Evolutionary conservation across 1,284 basidiomycete genomes (phyloP).

Genomic region (Dichomitus squalens): DNA sequence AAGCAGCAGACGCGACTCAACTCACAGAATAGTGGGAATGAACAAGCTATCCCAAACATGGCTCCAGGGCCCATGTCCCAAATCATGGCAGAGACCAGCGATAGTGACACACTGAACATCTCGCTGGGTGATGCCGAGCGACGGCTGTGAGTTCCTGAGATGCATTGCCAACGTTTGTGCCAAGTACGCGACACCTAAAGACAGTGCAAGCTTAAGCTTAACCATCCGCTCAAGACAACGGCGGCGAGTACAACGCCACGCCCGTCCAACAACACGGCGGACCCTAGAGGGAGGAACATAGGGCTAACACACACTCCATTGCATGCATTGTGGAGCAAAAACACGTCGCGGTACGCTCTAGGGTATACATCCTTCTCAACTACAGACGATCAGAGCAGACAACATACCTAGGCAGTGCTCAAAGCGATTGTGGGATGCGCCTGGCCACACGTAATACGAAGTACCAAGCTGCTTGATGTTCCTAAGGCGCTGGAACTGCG

Average conservation of each 20-base stretch:
- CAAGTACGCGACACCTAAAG: slow-evolving; percentile 68
- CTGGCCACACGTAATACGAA: slow-evolving; percentile 73
- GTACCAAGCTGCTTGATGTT: slow-evolving; percentile 79
- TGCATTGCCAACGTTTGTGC: slow-evolving; percentile 61
- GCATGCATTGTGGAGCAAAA: too few relatives aligned
- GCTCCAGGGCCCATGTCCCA: slow-evolving; percentile 76
- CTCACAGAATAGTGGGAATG: slow-evolving; percentile 60
- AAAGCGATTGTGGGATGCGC: slow-evolving; percentile 77
- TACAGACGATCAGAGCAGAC: neutral
- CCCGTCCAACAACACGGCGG: too few relatives aligned
- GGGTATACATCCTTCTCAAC: too few relatives aligned
- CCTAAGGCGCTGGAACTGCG: slow-evolving; percentile 74
- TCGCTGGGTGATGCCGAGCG: slow-evolving; percentile 63
- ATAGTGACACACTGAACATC: slow-evolving; percentile 70
- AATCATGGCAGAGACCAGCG: slow-evolving; percentile 73
- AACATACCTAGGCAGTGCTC: slow-evolving; percentile 74
- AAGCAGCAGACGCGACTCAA: slow-evolving; percentile 10
- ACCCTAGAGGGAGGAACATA: too few relatives aligned
- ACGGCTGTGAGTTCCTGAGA: slow-evolving; percentile 59
- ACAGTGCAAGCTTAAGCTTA: neutral
- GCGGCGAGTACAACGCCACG: neutral
- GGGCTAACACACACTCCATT: too few relatives aligned
- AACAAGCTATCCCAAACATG: slow-evolving; percentile 73
- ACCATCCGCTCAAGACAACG: neutral
- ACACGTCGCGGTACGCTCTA: neutral